Evolutionary conservation across 441 rosid species (phyloP), one percentile per base, ranked within the genome.

Genomic region (Erodium trifolium): DNA sequence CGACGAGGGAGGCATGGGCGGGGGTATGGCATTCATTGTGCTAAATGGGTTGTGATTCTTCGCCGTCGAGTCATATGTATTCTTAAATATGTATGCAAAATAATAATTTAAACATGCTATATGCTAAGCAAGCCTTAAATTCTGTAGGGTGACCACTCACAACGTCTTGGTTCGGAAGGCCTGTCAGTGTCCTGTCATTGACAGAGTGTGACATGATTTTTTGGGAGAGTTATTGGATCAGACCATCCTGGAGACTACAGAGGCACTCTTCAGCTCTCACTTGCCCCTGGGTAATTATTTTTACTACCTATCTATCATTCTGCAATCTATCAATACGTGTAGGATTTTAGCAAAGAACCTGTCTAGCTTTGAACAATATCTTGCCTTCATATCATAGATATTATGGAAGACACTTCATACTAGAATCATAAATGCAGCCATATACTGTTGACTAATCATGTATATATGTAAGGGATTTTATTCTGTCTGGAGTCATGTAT

Each of bases 61-160:
- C n/a, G n/a, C n/a, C n/a, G n/a, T n/a, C n/a, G n/a, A n/a, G n/a
- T n/a, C n/a, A n/a, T n/a, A n/a, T n/a, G n/a, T n/a, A n/a, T n/a
- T n/a, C n/a, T n/a, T n/a, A n/a, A n/a, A n/a, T n/a, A n/a, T n/a
- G n/a, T n/a, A n/a, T n/a, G n/a, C n/a, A n/a, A n/a, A n/a, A n/a
- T n/a, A n/a, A n/a, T n/a, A n/a, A 51, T 60, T 14, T 55, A 27
- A 41, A 45, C 29, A 17, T 55, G 18, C n/a, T 47, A 39, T 45
- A 39, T 51, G 31, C 60, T 59, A 23, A 51, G 64, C 57, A 43
- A 76, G 64, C 65, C 71, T 53, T 14, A 5, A n/a, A 53, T 16
- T 78, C 68, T 53, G 64, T 72, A 92, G 98, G 97, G 92, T 67
- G 99, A 94, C 80, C 89, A 91, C 83, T 92, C 94, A 14, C 96